phyloP scores from a whole-genome alignment of 2,329 filamentous ascomycete species.

The Byssothecium circinans region DNA sequence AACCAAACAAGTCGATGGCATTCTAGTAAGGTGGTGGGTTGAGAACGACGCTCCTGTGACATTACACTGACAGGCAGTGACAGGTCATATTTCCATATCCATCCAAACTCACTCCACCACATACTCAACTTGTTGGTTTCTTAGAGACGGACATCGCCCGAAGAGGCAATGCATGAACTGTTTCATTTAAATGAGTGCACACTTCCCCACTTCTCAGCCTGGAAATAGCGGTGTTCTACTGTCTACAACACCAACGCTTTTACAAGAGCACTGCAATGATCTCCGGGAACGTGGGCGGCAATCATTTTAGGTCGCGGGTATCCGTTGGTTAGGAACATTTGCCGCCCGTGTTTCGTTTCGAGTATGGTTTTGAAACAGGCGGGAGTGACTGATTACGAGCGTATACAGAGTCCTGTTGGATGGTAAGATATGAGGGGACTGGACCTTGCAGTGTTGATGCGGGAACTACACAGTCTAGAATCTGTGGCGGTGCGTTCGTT shows the following conservation, averaged over 20 bases:
- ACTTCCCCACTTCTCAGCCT: too few species aligned
- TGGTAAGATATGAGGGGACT: background rate
- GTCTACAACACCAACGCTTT: too few species aligned
- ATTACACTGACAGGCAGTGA: background rate
- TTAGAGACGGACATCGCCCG: background rate
- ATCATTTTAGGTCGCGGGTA: background rate
- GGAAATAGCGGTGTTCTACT: too few species aligned
- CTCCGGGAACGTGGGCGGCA: background rate
- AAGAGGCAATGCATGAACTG: background rate
- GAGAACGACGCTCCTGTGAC: background rate
- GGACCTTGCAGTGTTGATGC: background rate
- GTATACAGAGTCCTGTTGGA: background rate
- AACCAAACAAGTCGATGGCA: background rate
- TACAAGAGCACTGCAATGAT: background rate
- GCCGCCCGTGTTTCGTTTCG: slow-evolving; percentile 8
- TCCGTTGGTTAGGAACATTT: background rate
- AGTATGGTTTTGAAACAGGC: slow-evolving; percentile 6
- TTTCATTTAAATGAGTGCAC: slow-evolving; percentile 4
- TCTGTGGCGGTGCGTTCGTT: too few species aligned
- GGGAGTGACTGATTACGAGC: background rate
- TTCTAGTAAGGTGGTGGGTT: too few species aligned
- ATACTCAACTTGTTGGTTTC: too few species aligned
- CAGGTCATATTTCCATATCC: too few species aligned
- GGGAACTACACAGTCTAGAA: too few species aligned
- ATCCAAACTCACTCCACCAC: background rate